phyloP scores from a whole-genome alignment of 805 yeast genomes.

The Candida sithepensis region DNA sequence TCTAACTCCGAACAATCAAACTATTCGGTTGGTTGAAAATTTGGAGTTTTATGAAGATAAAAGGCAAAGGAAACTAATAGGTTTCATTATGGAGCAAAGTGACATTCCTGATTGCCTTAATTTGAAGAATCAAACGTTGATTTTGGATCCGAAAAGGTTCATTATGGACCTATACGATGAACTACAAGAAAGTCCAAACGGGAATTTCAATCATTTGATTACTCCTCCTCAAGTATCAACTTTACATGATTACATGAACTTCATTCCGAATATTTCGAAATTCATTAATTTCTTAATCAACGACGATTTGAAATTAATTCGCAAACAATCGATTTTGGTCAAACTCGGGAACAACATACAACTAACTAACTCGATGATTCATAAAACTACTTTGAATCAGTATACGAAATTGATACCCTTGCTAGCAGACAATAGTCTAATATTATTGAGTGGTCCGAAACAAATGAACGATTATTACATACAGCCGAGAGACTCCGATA shows the following conservation, averaged over 20 bases:
- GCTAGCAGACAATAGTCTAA: constrained; percentile 6
- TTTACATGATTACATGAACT: constrained; percentile 5
- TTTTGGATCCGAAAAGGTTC: constrained; percentile 2
- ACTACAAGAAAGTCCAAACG: neutral
- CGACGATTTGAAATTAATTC: constrained; percentile 4
- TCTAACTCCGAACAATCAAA: constrained; percentile 7
- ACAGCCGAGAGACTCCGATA: constrained; percentile 21
- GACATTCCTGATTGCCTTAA: constrained; percentile 3
- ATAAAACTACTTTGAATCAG: constrained; percentile 16
- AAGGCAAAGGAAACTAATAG: constrained; percentile 1
- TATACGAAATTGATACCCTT: constrained; percentile 16
- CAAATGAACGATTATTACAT: constrained; percentile 19
- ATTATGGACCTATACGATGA: constrained; percentile 8
- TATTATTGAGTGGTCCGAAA: constrained; percentile 18
- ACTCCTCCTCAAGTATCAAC: constrained; percentile 8
- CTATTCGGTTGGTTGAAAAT: constrained; percentile 7
- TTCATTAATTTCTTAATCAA: constrained; percentile 12
- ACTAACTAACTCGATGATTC: constrained; percentile 9
- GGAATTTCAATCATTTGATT: constrained; percentile 9
- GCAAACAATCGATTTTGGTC: constrained; percentile 14
- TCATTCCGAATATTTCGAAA: constrained; percentile 10
- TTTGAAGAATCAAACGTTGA: constrained; percentile 6
- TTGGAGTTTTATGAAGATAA: constrained; percentile 9
- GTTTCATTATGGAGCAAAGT: constrained; percentile 1
- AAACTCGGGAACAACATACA: constrained; percentile 1